Evolutionary conservation across 257 asterid species (phyloP), one percentile per base, ranked within the genome.

Genomic region (Solanum pinnatisectum): DNA sequence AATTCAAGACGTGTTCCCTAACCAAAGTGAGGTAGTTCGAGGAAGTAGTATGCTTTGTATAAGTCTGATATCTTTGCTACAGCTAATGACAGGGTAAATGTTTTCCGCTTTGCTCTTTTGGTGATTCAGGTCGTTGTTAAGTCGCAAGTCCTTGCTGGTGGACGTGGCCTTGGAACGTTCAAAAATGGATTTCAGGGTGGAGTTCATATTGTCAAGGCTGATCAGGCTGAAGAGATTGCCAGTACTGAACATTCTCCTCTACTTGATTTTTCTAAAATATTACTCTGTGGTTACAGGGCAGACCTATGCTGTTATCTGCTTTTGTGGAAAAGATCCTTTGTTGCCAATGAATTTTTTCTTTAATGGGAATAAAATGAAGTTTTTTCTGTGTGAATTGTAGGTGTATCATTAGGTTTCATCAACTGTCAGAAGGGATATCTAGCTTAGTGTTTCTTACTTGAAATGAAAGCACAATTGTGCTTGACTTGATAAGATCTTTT

Each of bases 71-170:
- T 20, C 49, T 44, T 86, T 86, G 83, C 22, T 86, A 11, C 4
- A 32, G 40, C 15, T 44, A 86, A 42, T 9, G 65, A 5, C 33
- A 74, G 37, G 81, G 39, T 73, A 84, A 71, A 73, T 73, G 84
- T 35, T 56, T 70, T 71, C 70, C 71, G 33, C 68, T 71, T 5
- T 88, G 46, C 52, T 71, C 59, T 23, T 83, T 52, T 33, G 85
- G 86, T 83, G 74, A 60, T 91, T 84, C 91, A 97, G 99, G 91
- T 94, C 89, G 98, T 96, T 87, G 98, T 96, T 85, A 97, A 97
- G 94, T 93, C 98, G 25, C 99, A 96, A 91, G 92, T 96, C 87
- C 99, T 97, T 90, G 98, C 98, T 78, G 98, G 98, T 88, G 98
- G 99, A 2, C 91, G 98, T 84, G 98, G 98, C 49, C 87, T 96